Evolutionary conservation across 257 asterid genomes (phyloP).

Genomic region (Gardenia jasminoides): DNA sequence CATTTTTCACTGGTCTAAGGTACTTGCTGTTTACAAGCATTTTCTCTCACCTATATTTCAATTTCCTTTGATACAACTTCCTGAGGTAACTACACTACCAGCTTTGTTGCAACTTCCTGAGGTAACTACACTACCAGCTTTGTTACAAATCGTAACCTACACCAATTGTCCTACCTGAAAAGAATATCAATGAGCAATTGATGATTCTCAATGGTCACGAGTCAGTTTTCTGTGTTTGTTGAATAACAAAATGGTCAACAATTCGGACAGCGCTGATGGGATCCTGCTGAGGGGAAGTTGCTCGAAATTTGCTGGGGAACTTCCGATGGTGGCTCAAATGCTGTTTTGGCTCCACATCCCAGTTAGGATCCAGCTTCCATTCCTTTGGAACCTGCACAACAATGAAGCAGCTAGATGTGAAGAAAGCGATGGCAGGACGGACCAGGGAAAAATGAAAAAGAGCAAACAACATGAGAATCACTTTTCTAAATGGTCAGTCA

Average conservation of each 20-base stretch:
- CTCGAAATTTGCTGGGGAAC: constrained; percentile 93
- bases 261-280: constrained; percentile 68
- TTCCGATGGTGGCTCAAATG: constrained; percentile 53
- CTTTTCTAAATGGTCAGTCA: neutral
- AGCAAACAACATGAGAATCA: neutral
- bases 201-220: constrained; percentile 38
- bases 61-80: neutral
- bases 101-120: neutral
- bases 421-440: neutral
- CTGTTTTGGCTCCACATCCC: constrained; percentile 72
- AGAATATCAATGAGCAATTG: constrained; percentile 47
- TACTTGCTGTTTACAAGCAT: constrained; percentile 1
- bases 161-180: constrained; percentile 8
- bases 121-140: neutral
- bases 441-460: neutral
- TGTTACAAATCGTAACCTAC: neutral
- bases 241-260: constrained; percentile 76
- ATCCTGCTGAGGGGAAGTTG: constrained; percentile 63
- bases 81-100: constrained; percentile 3
- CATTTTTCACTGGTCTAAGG: neutral
- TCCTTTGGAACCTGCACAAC: constrained; percentile 78
- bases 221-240: constrained; percentile 43
- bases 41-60: neutral
- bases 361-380: constrained; percentile 91
- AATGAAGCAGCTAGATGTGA: neutral